These are phyloP conservation scores for Phytophthora melonis DNA, from an alignment of 352 stramenopile species.

Conservation along the genomic window DNA sequence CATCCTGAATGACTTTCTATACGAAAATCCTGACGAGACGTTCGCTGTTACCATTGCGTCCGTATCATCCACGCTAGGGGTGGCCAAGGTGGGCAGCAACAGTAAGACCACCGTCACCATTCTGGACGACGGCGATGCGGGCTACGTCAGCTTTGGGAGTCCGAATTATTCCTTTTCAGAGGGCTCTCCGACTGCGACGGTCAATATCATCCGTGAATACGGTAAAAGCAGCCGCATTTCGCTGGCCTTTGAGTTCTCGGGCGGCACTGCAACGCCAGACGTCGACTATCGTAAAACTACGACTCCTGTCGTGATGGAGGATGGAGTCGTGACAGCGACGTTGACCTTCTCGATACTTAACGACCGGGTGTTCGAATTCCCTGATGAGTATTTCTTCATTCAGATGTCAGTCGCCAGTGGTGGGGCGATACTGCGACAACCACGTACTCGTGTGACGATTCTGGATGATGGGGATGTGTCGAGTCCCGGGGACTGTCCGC, in stretches of 20 bases:
- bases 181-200: conserved; percentile 32
- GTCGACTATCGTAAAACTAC: conserved; percentile 52
- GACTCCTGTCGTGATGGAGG: conserved; percentile 45
- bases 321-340: conserved; percentile 41
- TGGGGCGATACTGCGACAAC: conserved; percentile 30
- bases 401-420: conserved; percentile 38
- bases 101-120: conserved; percentile 50
- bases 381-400: conserved; percentile 61
- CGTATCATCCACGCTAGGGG: conserved; percentile 13
- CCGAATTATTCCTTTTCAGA: conserved; percentile 45
- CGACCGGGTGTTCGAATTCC: conserved; percentile 60
- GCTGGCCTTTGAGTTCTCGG: conserved; percentile 48
- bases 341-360: conserved; percentile 69
- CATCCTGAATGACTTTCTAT: conserved; percentile 61
- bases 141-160: conserved; percentile 57
- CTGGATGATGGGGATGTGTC: conserved; percentile 64
- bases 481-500: conserved; percentile 37
- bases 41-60: conserved; percentile 51
- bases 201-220: conserved; percentile 58
- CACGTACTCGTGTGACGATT: conserved; percentile 49
- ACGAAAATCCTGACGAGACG: conserved; percentile 46
- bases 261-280: conserved; percentile 51
- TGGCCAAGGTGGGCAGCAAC: conserved; percentile 51
- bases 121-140: conserved; percentile 71
- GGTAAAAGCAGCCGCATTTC: conserved; percentile 51